Percentiles rank a stretch among this genome's conserved stretches.
Evolutionary conservation across 2,329 filamentous ascomycete genomes (phyloP).

Genomic region (Delphinella strobiligena): DNA sequence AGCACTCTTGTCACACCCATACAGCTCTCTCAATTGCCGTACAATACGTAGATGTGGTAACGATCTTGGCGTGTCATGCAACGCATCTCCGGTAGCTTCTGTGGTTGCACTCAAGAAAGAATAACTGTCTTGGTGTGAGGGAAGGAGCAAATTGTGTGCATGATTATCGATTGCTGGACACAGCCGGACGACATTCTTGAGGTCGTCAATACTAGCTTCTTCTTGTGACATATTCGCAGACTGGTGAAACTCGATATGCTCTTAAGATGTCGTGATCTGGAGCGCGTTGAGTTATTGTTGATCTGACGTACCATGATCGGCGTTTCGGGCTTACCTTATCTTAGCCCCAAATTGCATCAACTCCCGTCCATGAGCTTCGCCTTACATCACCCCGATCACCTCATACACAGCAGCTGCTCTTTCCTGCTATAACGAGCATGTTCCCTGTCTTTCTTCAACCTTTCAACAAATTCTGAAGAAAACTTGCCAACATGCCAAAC

Average conservation of each 20-base stretch:
- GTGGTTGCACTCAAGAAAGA: slow-evolving; percentile 54
- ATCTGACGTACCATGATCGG: neutral
- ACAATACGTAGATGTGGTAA: slow-evolving; percentile 60
- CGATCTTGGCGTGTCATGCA: slow-evolving; percentile 48
- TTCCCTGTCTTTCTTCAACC: no score
- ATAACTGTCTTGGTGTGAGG: slow-evolving; percentile 34
- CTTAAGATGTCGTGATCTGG: no score
- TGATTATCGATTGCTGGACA: slow-evolving; percentile 61
- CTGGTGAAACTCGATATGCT: no score
- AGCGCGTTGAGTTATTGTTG: no score
- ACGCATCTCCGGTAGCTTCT: slow-evolving; percentile 58
- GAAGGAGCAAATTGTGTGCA: slow-evolving; percentile 55
- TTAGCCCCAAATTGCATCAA: neutral
- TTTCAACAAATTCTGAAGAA: neutral
- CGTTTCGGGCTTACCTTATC: neutral
- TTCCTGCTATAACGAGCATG: no score
- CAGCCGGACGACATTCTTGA: slow-evolving; percentile 15
- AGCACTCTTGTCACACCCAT: slow-evolving; percentile 44
- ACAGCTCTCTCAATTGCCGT: slow-evolving; percentile 53
- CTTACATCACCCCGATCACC: neutral
- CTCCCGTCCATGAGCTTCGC: neutral
- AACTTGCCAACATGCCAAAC: slow-evolving; percentile 26
- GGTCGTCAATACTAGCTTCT: slow-evolving; percentile 13
- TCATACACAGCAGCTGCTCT: no score
- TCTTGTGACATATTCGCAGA: no score